phyloP scores from a whole-genome alignment of 2,329 filamentous ascomycete genomes.

The Ambrosiella cleistominuta region DNA sequence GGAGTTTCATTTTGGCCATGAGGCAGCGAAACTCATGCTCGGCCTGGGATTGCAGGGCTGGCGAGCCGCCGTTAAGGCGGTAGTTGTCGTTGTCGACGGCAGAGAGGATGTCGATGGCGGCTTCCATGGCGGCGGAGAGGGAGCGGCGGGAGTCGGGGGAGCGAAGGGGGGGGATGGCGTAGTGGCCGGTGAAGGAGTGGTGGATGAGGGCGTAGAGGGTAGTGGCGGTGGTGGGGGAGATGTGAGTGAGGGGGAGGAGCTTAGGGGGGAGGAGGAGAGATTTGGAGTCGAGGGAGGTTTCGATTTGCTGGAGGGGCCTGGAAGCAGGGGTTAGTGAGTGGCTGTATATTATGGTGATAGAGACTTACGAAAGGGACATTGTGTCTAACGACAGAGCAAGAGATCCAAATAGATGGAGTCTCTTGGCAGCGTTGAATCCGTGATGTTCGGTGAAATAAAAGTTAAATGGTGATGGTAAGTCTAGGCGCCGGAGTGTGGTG shows the following conservation, averaged over 20 bases:
- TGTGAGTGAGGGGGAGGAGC: conserved; percentile 5
- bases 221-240: conserved; percentile 6
- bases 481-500: neutral
- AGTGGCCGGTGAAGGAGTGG: conserved; percentile 8
- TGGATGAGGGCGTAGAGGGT: conserved; percentile 12
- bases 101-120: conserved; percentile 8
- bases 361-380: neutral
- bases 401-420: neutral
- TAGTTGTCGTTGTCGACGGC: neutral
- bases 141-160: conserved; percentile 6
- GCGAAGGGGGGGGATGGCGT: neutral
- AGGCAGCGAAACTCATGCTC: too few species aligned
- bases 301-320: conserved; percentile 5
- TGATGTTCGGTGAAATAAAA: neutral
- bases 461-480: neutral
- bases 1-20: too few species aligned
- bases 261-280: conserved; percentile 5
- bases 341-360: neutral
- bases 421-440: neutral
- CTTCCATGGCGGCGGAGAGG: conserved; percentile 12
- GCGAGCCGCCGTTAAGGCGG: too few species aligned
- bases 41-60: too few species aligned
- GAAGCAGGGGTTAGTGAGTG: neutral
- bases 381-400: neutral
- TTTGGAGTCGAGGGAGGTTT: conserved; percentile 8